These are phyloP conservation scores for Sordaria brevicollis DNA, from an alignment of 495 filamentous ascomycete genomes.

Conservation along the genomic window DNA sequence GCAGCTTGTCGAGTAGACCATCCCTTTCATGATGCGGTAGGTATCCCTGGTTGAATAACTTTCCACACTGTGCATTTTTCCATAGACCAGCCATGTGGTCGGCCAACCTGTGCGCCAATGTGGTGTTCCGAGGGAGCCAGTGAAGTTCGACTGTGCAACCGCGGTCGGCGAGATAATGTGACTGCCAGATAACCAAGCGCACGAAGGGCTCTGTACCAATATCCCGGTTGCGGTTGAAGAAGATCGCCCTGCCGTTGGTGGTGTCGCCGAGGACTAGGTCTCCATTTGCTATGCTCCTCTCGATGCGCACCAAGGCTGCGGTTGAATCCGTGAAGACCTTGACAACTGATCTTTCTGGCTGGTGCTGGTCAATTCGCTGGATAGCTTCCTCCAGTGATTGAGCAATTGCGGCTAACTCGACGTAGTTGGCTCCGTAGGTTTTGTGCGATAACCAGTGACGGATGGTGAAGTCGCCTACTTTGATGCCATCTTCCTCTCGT, in stretches of 20 bases:
- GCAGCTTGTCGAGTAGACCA: not conserved
- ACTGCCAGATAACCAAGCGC: not conserved
- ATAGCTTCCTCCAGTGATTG: not conserved
- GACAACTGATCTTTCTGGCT: not conserved
- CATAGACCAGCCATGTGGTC: not conserved
- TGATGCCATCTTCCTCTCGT: not conserved
- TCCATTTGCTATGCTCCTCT: not conserved
- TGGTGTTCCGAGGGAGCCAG: not conserved
- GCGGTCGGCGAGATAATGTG: not conserved
- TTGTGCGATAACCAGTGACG: not conserved
- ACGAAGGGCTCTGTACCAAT: not conserved
- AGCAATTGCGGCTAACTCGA: not conserved
- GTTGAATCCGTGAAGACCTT: not conserved
- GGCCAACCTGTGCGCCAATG: not conserved
- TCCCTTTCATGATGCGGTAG: not conserved
- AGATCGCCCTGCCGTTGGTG: not conserved
- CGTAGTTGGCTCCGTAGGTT: not conserved
- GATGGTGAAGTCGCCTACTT: not conserved
- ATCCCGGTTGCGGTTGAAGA: not conserved
- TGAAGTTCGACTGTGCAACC: not conserved
- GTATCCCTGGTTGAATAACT: not conserved
- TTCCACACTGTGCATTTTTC: not conserved
- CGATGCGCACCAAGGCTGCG: fast-evolving
- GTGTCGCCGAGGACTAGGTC: not conserved
- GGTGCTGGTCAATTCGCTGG: not conserved